A percentile compares a stretch with the other conserved stretches of the same genome.
These are phyloP conservation scores for Parietichytrium sp. DNA, from an alignment of 108 stramenopile species.

Conservation along the genomic window DNA sequence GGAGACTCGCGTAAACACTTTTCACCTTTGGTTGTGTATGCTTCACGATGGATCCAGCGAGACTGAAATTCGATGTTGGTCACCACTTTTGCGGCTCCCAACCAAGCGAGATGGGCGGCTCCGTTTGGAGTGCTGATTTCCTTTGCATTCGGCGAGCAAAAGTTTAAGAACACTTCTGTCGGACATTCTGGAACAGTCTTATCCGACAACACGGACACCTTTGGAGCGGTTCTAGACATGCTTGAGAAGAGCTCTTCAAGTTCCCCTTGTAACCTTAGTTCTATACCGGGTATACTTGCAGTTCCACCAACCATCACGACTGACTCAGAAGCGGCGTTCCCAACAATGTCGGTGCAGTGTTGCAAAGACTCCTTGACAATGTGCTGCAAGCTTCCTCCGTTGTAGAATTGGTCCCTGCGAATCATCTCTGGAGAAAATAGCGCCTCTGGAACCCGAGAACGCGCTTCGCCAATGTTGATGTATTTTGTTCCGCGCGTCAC, in stretches of 20 bases:
- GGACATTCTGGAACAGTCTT: too few relatives aligned
- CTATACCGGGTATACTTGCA: background rate
- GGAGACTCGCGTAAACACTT: background rate
- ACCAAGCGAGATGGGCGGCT: too few relatives aligned
- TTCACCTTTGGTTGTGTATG: background rate
- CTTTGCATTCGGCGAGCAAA: too few relatives aligned
- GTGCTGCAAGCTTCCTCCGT: slow-evolving; percentile 26
- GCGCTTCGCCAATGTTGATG: slow-evolving; percentile 8
- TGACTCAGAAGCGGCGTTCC: background rate
- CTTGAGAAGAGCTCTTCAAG: background rate
- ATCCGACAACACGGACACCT: background rate
- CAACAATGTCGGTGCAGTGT: background rate
- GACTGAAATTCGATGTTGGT: background rate
- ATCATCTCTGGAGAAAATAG: slow-evolving; percentile 18
- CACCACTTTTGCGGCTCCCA: background rate
- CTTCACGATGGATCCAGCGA: slow-evolving; percentile 12
- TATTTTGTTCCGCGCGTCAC: background rate
- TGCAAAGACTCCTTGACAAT: slow-evolving; percentile 14
- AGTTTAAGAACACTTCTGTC: too few relatives aligned
- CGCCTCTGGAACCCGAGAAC: background rate
- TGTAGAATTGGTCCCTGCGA: slow-evolving; percentile 17
- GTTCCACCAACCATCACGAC: slow-evolving; percentile 12
- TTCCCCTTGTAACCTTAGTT: background rate
- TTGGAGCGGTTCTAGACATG: background rate
- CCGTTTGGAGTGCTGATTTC: too few relatives aligned